Conservation (phyloP, 192 early-diverging fungal genomes). For the Mortierella antarctica region DNA sequence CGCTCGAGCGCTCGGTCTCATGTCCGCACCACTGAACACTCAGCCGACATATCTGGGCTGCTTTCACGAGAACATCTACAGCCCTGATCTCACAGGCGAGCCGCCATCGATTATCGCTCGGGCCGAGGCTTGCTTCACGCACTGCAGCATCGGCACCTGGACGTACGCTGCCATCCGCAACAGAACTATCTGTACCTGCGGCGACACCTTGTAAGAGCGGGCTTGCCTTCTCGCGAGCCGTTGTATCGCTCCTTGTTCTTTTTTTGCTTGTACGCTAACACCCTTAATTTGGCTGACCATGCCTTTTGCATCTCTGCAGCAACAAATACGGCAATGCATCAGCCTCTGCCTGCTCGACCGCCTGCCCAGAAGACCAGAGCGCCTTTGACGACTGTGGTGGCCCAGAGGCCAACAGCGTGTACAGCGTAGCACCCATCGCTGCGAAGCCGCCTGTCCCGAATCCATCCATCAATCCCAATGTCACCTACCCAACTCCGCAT, state of each 20-base stretch:
- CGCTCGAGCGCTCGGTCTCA: no score
- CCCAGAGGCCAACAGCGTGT: slow-evolving; percentile 31
- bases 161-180: slow-evolving; percentile 41
- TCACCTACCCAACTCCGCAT: neutral
- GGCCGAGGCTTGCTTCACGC: slow-evolving; percentile 46
- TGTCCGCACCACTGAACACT: no score
- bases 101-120: slow-evolving; percentile 34
- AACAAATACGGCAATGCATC: slow-evolving; percentile 41
- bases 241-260: neutral
- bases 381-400: slow-evolving; percentile 46
- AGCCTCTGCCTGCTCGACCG: slow-evolving; percentile 23
- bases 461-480: slow-evolving; percentile 12
- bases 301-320: neutral
- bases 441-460: slow-evolving; percentile 19
- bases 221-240: neutral
- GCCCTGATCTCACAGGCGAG: slow-evolving; percentile 37
- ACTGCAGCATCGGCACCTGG: slow-evolving; percentile 48
- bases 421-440: slow-evolving; percentile 7
- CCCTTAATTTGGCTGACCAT: neutral
- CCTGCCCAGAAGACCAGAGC: slow-evolving; percentile 31
- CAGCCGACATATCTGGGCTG: slow-evolving; percentile 36
- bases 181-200: slow-evolving; percentile 42
- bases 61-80: slow-evolving; percentile 20
- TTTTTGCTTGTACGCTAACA: neutral
- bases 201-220: slow-evolving; percentile 31